A percentile compares a stretch with the other conserved stretches of the same genome.
phyloP scores from a whole-genome alignment of 2,329 filamentous ascomycete species.

The Leptographium wingfieldii region DNA sequence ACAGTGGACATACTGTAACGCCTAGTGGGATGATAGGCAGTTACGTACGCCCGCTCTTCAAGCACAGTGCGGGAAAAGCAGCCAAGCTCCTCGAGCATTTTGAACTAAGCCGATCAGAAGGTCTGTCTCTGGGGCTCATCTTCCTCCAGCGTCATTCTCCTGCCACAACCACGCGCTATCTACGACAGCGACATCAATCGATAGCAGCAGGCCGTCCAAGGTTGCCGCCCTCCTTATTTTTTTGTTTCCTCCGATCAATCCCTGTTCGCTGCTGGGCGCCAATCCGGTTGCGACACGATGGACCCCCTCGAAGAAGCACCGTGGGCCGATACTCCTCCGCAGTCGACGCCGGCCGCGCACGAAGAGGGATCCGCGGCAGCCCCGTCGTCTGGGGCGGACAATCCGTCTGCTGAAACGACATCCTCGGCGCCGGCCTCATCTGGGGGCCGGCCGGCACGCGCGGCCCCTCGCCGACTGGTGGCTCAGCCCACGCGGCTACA shows the following conservation, averaged over 20 bases:
- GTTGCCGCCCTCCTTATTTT: background rate
- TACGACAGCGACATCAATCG: background rate
- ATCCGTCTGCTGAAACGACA: slow-evolving; percentile 11
- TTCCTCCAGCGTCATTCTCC: background rate
- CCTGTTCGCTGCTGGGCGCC: background rate
- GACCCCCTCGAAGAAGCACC: slow-evolving; percentile 39
- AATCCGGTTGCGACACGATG: slow-evolving; percentile 20
- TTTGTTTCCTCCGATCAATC: background rate
- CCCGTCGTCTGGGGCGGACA: slow-evolving; percentile 19
- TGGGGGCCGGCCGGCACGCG: slow-evolving; percentile 28
- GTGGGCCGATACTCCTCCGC: slow-evolving; percentile 34
- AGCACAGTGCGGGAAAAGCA: background rate
- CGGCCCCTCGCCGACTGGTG: slow-evolving; percentile 49
- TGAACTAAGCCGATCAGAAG: background rate
- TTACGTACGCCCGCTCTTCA: background rate
- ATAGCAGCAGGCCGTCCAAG: background rate
- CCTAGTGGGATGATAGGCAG: background rate
- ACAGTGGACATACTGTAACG: background rate
- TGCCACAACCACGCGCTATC: background rate
- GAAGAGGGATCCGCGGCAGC: slow-evolving; percentile 13
- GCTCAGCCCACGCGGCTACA: slow-evolving; percentile 68
- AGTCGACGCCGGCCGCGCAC: slow-evolving; percentile 7
- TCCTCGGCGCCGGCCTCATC: slow-evolving; percentile 17
- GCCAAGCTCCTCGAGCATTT: background rate
- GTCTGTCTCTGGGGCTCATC: background rate